Evolutionary conservation across 1,284 basidiomycete species (phyloP).

Genomic region (Leccinum subrobustum): DNA sequence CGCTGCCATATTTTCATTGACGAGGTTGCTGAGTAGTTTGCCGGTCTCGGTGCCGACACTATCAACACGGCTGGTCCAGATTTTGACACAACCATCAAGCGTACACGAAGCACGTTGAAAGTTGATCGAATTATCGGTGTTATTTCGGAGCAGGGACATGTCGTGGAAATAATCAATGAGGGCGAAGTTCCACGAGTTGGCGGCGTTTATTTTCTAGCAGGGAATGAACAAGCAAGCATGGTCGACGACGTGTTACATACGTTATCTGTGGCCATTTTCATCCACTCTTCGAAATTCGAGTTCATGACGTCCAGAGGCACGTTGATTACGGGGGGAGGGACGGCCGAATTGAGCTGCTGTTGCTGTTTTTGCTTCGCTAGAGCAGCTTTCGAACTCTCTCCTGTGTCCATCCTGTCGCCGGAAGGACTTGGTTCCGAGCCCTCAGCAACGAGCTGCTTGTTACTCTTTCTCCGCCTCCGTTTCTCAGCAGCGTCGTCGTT

Average conservation of each 20-base stretch:
- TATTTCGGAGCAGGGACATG: conserved; percentile 94
- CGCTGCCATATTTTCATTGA: conserved; percentile 60
- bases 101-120: conserved; percentile 98
- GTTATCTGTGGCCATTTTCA: conserved; percentile 99
- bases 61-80: conserved; percentile 98
- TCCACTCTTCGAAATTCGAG: conserved; percentile 97
- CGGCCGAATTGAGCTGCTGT: conserved; percentile 59
- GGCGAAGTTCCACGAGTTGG: conserved; percentile 97
- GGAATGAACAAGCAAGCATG: conserved; percentile 12
- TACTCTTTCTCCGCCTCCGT: conserved; percentile 70
- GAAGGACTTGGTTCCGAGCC: conserved; percentile 51
- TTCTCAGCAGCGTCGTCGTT: conserved; percentile 83
- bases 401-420: conserved; percentile 38
- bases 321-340: conserved; percentile 56
- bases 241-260: conserved; percentile 47
- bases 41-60: conserved; percentile 97
- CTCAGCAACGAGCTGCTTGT: conserved; percentile 54
- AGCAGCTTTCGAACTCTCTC: conserved; percentile 42
- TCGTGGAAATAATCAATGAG: conserved; percentile 99
- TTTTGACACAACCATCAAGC: conserved; percentile 98
- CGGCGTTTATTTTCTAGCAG: conserved; percentile 94
- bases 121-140: conserved; percentile 92
- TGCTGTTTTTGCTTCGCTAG: conserved; percentile 58
- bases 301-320: conserved; percentile 79
- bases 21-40: conserved; percentile 91